Evolutionary conservation across 75 land plant species (phyloP).

Genomic region (Pseudotsuga menziesii): DNA sequence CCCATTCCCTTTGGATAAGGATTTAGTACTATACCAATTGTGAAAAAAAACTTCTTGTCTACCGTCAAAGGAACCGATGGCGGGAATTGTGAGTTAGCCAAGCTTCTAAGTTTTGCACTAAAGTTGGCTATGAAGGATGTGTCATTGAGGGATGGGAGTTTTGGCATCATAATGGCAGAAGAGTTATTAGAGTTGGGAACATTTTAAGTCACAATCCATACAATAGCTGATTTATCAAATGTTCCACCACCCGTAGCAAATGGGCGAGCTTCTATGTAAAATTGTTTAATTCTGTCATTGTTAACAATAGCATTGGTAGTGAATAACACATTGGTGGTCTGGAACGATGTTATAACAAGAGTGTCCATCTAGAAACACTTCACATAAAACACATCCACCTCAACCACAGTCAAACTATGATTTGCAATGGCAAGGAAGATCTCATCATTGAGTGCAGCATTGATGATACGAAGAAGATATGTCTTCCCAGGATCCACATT

Average conservation of each 20-base stretch:
- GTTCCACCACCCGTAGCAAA: constrained; percentile 29
- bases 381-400: constrained; percentile 35
- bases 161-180: not conserved
- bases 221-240: constrained; percentile 32
- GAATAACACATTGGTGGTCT: constrained; percentile 50
- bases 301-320: constrained; percentile 26
- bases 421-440: constrained; percentile 57
- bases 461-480: constrained; percentile 55
- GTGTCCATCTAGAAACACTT: constrained; percentile 33
- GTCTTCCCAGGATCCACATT: constrained; percentile 43
- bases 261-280: constrained; percentile 25
- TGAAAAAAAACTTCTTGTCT: too few relatives aligned
- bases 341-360: constrained; percentile 46
- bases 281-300: constrained; percentile 9
- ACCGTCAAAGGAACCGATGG: too few relatives aligned
- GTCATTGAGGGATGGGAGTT: constrained; percentile 39
- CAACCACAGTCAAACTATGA: constrained; percentile 47
- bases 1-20: too few relatives aligned
- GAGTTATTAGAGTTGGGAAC: not conserved
- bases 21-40: too few relatives aligned
- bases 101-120: constrained; percentile 21
- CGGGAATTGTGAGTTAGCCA: constrained; percentile 26
- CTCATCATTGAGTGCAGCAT: constrained; percentile 58
- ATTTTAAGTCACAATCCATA: constrained; percentile 20
- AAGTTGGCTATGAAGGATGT: constrained; percentile 18